Percentiles rank a stretch among this genome's conserved stretches.
These are phyloP conservation scores for Canavalia ensiformis DNA, from an alignment of 306 rosid species.

Conservation along the genomic window DNA sequence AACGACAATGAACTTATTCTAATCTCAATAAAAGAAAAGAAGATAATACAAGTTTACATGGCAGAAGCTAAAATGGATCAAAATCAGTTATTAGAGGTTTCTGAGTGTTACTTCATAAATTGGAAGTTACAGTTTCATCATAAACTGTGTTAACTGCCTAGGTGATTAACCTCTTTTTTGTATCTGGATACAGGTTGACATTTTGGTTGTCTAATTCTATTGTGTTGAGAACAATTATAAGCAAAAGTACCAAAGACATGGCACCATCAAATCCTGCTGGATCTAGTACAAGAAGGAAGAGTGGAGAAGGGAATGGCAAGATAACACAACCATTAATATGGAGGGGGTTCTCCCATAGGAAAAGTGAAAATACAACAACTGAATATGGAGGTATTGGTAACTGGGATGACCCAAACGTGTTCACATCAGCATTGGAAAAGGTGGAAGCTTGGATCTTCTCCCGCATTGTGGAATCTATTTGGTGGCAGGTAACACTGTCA, in stretches of 20 bases:
- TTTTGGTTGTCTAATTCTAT: constrained; percentile 91
- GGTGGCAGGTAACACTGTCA: constrained; percentile 90
- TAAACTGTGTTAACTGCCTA: constrained; percentile 16
- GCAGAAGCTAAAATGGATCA: constrained; percentile 24
- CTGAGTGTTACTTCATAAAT: constrained; percentile 42
- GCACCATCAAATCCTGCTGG: constrained; percentile 52
- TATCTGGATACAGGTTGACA: constrained; percentile 72
- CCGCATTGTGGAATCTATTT: constrained; percentile 90
- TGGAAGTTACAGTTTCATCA: constrained; percentile 37
- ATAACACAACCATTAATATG: constrained; percentile 61
- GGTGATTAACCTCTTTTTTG: constrained; percentile 42
- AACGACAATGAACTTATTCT: constrained; percentile 35
- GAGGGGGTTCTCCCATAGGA: constrained; percentile 70
- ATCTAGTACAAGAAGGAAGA: constrained; percentile 61
- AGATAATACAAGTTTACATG: constrained; percentile 18
- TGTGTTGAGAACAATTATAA: constrained; percentile 80
- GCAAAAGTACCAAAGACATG: constrained; percentile 59
- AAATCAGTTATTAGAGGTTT: constrained; percentile 30
- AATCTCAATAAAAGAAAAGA: neutral
- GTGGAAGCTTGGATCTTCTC: constrained; percentile 96
- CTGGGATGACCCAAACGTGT: constrained; percentile 73
- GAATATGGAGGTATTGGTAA: constrained; percentile 58
- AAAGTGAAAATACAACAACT: constrained; percentile 52
- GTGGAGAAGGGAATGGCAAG: constrained; percentile 58
- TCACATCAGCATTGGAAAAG: constrained; percentile 78